These are phyloP conservation scores for Biancaea sappan DNA, from an alignment of 306 rosid genomes.

Conservation along the genomic window DNA sequence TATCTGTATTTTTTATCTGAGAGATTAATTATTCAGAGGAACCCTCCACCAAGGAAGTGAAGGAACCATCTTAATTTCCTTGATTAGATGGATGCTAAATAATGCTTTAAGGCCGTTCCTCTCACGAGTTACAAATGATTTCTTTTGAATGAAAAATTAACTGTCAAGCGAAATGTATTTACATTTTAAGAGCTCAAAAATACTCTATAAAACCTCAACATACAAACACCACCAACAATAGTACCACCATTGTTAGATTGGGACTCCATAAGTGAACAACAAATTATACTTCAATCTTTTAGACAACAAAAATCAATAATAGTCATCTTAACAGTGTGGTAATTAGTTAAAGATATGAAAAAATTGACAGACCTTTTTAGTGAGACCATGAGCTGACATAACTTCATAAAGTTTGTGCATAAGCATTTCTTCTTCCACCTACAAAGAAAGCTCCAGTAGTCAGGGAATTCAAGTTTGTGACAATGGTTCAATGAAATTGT, in stretches of 20 bases:
- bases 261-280: not conserved
- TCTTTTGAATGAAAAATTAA: not conserved
- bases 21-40: not conserved
- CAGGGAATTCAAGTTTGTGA: not conserved
- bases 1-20: not conserved
- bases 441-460: not conserved
- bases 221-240: not conserved
- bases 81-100: not conserved
- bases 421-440: slow-evolving; percentile 48
- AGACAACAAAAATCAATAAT: not conserved
- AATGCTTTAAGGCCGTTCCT: not conserved
- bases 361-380: slow-evolving; percentile 16
- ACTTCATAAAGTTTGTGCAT: slow-evolving; percentile 43
- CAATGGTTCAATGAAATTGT: not conserved
- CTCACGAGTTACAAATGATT: not conserved
- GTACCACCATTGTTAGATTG: not conserved
- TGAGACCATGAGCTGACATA: slow-evolving; percentile 22
- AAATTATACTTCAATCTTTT: not conserved
- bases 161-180: not conserved
- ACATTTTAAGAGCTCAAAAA: not conserved
- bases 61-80: not conserved
- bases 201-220: not conserved
- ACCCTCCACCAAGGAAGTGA: not conserved
- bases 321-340: not conserved
- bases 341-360: not conserved